phyloP scores from a whole-genome alignment of 805 yeast genomes.

The Metschnikowia picachoensis region DNA sequence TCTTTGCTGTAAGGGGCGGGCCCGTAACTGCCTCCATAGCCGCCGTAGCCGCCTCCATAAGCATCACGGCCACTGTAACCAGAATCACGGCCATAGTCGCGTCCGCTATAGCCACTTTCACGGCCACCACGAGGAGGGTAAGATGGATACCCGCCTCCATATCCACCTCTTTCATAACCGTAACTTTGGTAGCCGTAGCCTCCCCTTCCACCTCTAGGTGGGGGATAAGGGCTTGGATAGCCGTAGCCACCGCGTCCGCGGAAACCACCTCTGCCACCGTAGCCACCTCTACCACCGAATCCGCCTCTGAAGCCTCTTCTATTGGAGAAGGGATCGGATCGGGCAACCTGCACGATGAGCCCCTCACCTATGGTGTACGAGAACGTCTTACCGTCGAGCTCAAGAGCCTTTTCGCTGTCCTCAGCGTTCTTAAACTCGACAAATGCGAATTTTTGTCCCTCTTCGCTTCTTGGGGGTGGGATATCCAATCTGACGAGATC shows the following conservation, averaged over 20 bases:
- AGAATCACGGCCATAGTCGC: constrained; percentile 18
- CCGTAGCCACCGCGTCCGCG: constrained; percentile 20
- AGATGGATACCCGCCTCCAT: constrained; percentile 19
- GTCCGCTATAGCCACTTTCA: constrained; percentile 14
- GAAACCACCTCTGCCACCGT: constrained; percentile 20
- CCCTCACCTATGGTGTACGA: constrained; percentile 40
- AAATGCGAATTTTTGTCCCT: constrained; percentile 59
- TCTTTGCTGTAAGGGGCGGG: constrained; percentile 13
- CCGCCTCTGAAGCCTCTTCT: constrained; percentile 30
- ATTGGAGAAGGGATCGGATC: constrained; percentile 47
- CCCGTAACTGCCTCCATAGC: constrained; percentile 5
- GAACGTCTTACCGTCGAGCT: constrained; percentile 42
- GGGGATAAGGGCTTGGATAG: constrained; percentile 17
- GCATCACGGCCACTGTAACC: constrained; percentile 19
- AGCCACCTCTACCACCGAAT: constrained; percentile 16
- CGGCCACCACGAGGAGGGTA: constrained; percentile 11
- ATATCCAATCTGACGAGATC: constrained; percentile 55
- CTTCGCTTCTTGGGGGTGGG: constrained; percentile 59
- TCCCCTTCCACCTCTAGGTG: constrained; percentile 18
- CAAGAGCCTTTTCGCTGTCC: constrained; percentile 54
- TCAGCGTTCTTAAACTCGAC: constrained; percentile 52
- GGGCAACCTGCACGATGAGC: constrained; percentile 52
- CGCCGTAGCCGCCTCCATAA: constrained; percentile 19
- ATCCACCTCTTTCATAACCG: constrained; percentile 22
- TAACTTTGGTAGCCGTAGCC: constrained; percentile 21